These are phyloP conservation scores for Blumeria hordei DNA, from an alignment of 2,329 filamentous ascomycete genomes.

Conservation along the genomic window DNA sequence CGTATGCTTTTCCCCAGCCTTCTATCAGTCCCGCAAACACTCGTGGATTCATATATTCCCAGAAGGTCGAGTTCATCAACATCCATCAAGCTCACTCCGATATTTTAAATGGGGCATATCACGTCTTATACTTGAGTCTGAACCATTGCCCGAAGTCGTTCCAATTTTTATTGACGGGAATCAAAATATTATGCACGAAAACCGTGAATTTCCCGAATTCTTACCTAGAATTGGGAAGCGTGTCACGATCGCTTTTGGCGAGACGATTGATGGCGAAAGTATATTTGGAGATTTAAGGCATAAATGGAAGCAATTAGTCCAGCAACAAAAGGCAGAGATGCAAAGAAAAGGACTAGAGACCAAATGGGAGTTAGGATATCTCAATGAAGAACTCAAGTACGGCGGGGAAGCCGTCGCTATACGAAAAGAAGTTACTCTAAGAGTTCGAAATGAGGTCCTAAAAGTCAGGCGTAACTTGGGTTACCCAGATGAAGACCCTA, in stretches of 20 bases:
- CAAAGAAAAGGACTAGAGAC: constrained; percentile 12
- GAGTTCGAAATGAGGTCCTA: constrained; percentile 56
- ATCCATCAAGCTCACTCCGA: constrained; percentile 51
- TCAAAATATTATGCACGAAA: constrained; percentile 71
- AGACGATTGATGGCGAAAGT: constrained; percentile 45
- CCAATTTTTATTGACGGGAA: constrained; percentile 90
- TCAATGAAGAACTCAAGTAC: constrained; percentile 40
- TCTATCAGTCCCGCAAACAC: constrained; percentile 42
- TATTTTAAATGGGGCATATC: constrained; percentile 99
- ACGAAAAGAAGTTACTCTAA: constrained; percentile 53
- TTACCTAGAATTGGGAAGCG: constrained; percentile 50
- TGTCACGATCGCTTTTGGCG: constrained; percentile 55
- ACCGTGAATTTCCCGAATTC: constrained; percentile 54
- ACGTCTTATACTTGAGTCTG: constrained; percentile 69
- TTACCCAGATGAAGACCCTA: constrained; percentile 51
- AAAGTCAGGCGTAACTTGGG: constrained; percentile 51
- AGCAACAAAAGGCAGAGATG: constrained; percentile 22
- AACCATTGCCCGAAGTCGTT: constrained; percentile 67
- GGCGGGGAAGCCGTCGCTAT: constrained; percentile 52
- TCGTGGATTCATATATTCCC: constrained; percentile 92
- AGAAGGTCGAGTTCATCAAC: constrained; percentile 83
- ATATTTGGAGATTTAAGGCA: constrained; percentile 56
- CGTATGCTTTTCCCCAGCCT: constrained; percentile 44
- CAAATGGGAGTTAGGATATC: constrained; percentile 26
- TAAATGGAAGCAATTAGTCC: constrained; percentile 47